A percentile compares a stretch with the other conserved stretches of the same genome.
Conservation (phyloP, 2,329 filamentous ascomycete genomes). For the Pseudogymnoascus destructans region DNA sequence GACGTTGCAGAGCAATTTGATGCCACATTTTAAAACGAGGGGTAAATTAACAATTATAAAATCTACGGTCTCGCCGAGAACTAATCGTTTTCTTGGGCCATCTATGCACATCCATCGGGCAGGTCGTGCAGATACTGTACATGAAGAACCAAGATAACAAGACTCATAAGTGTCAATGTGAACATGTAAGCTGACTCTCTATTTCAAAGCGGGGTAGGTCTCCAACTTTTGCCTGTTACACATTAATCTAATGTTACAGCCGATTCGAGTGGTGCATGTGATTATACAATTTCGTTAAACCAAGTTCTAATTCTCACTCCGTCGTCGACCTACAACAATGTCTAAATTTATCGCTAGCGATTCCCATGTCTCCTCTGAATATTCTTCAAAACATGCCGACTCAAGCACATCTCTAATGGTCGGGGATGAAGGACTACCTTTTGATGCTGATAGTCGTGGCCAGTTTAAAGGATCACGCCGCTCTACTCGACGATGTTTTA, state of each 20-base stretch:
- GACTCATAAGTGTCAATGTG: not conserved
- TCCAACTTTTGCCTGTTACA: not conserved
- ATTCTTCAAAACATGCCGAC: not conserved
- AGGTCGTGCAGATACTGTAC: not conserved
- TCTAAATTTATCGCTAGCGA: not conserved
- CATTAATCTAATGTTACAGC: not conserved
- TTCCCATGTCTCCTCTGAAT: not conserved
- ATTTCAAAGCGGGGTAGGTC: not conserved
- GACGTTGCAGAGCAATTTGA: not conserved
- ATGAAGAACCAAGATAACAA: not conserved
- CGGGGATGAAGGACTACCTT: not conserved
- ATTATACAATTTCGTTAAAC: not conserved
- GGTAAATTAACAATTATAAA: not conserved
- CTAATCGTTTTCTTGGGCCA: not conserved
- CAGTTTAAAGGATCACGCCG: not conserved
- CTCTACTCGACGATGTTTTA: not conserved
- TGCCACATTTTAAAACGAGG: not conserved
- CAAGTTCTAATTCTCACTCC: not conserved
- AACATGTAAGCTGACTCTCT: not conserved
- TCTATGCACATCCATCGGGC: not conserved
- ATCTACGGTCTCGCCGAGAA: not conserved
- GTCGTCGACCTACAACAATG: not conserved
- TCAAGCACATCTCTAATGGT: not conserved
- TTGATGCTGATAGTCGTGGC: not conserved
- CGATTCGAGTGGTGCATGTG: not conserved